Evolutionary conservation across 768 basidiomycete species (phyloP).

Genomic region (Hortiboletus campestris): DNA sequence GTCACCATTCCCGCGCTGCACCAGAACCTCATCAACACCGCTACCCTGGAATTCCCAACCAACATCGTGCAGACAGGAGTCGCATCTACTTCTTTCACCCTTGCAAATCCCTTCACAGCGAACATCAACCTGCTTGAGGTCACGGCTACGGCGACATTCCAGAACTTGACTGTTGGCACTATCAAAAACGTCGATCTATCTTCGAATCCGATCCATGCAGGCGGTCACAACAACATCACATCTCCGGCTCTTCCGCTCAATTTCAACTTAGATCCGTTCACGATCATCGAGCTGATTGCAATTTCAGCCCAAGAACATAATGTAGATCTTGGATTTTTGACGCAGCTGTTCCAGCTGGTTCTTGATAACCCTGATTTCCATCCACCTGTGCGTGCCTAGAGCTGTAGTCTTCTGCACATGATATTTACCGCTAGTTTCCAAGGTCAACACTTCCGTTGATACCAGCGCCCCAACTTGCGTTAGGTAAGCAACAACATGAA

Average conservation of each 20-base stretch:
- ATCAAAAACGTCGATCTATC: conserved; percentile 56
- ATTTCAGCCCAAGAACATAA: conserved; percentile 49
- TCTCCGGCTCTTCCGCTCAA: conserved; percentile 57
- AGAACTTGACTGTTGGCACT: conserved; percentile 54
- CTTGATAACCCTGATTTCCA: conserved; percentile 48
- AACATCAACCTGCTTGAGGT: conserved; percentile 62
- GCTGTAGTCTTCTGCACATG: not conserved
- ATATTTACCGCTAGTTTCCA: not conserved
- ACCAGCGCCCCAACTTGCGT: conserved; percentile 53
- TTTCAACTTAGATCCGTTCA: conserved; percentile 62
- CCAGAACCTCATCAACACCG: conserved; percentile 56
- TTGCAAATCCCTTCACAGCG: conserved; percentile 72
- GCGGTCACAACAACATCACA: conserved; percentile 56
- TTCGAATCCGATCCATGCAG: conserved; percentile 55
- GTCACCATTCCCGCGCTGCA: conserved; percentile 65
- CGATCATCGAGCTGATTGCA: conserved; percentile 56
- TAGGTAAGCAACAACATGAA: conserved; percentile 38
- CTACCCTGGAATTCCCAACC: conserved; percentile 57
- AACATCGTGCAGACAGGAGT: conserved; percentile 61
- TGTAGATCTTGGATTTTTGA: conserved; percentile 61
- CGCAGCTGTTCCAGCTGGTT: conserved; percentile 53
- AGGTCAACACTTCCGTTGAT: conserved; percentile 59
- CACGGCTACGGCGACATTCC: conserved; percentile 52
- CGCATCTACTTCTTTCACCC: conserved; percentile 54
- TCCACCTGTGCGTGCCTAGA: conserved; percentile 41